Base-by-base conservation (phyloP, 768 basidiomycete genomes). In the Phlebiopsis flavidoalba region DNA sequence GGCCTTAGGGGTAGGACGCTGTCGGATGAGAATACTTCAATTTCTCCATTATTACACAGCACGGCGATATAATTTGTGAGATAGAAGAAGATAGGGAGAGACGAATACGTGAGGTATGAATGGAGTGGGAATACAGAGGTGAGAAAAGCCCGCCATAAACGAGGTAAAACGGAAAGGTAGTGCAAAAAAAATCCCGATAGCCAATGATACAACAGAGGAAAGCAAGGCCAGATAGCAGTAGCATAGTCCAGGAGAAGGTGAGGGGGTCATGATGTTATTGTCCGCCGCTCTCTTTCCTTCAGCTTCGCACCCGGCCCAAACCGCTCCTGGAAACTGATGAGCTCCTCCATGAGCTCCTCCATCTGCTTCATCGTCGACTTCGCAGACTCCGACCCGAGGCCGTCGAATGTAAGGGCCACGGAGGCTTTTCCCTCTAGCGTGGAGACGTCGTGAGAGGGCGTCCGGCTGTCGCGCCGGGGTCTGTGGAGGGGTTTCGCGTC, bases 311-410 rank as follows among this genome's bases (percentile, higher is more conserved):
- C 78, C 6, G 80, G 80, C n/a, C 89, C 89, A 74, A 91, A 95
- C 58, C 84, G 81, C 71, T 95, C 93, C 74, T 95, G 94, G 70
- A 96, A 95, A 43, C 75, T 79, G 64, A 95, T 92, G 24, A 95
- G 75, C 71, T 95, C 93, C 68, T 91, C 84, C 87, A 94, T 94
- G 10, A 96, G 77, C 66, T 90, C 91, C 70, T 94, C 93, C 88
- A 96, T 91, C 77, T 89, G 79, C 73, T 83, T 87, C 84, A 91
- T 89, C 45, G 88, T 88, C 69, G 71, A 70, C 51, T 66, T 47
- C 8, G 55, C 64, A 2, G 66, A 59, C 51, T 69, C 64, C 45
- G 64, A 58, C 22, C 60, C 64, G 26, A 58, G 53, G 21, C 43
- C 54, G 7, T 58, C 60, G 2, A 61, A 11, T 10, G 43, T 11